Evolutionary conservation across 305 asterid genomes (phyloP).

Genomic region (Fraxinus paxiana): DNA sequence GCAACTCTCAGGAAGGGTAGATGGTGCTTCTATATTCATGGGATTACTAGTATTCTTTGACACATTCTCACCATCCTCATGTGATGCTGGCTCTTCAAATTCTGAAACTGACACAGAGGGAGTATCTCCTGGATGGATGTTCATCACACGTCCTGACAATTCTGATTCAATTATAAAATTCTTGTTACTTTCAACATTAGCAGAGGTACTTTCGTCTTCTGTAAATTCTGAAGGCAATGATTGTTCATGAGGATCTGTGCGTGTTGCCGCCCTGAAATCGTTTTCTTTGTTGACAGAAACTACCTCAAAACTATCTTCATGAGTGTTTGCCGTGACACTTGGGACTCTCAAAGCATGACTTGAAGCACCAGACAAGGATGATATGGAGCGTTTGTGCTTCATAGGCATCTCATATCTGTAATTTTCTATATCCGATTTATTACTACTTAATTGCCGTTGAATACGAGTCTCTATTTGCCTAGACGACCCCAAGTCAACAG

Average conservation of each 20-base stretch:
- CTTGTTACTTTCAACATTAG: constrained; percentile 44
- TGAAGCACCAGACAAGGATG: constrained; percentile 75
- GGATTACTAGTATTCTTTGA: constrained; percentile 28
- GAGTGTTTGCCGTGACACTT: constrained; percentile 42
- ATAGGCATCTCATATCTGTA: constrained; percentile 43
- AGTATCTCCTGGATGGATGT: constrained; percentile 34
- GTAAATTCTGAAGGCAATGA: constrained; percentile 40
- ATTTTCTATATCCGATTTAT: constrained; percentile 59
- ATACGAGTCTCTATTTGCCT: constrained; percentile 47
- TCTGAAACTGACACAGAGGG: constrained; percentile 29
- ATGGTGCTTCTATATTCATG: constrained; percentile 33
- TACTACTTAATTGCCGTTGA: constrained; percentile 64
- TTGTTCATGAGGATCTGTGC: constrained; percentile 34
- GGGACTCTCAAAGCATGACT: constrained; percentile 47
- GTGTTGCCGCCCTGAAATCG: constrained; percentile 27
- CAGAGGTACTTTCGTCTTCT: constrained; percentile 43
- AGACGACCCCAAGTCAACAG: constrained; percentile 70
- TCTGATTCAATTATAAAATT: constrained; percentile 36
- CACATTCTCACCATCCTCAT: constrained; percentile 35
- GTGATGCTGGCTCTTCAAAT: constrained; percentile 44
- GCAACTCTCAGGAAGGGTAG: constrained; percentile 32
- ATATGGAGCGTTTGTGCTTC: constrained; percentile 59
- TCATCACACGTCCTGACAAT: constrained; percentile 27
- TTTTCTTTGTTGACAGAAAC: constrained; percentile 36
- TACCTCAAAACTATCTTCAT: constrained; percentile 45